Evolutionary conservation across 2,329 filamentous ascomycete genomes (phyloP).

Genomic region (Diatrype stigma): DNA sequence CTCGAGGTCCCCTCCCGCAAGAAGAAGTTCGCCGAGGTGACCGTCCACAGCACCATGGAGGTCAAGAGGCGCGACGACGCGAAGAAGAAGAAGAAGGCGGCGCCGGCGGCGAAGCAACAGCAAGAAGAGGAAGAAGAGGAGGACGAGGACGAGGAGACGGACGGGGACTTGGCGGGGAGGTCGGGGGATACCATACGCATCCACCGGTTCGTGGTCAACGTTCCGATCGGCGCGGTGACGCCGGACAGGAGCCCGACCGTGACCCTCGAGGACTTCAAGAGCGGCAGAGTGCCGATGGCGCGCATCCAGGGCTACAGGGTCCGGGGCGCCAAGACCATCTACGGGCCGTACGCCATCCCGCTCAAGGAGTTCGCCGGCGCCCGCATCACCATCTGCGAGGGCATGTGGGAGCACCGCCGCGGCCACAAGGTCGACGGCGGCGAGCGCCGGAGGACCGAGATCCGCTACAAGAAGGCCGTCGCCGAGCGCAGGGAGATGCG

Average conservation of each 20-base stretch:
- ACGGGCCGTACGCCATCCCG: conserved; percentile 68
- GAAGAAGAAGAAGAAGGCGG: no score
- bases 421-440: conserved; percentile 95
- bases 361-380: conserved; percentile 63
- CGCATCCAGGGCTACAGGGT: conserved; percentile 64
- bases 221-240: conserved; percentile 42
- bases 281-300: conserved; percentile 34
- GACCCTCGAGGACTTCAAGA: no score
- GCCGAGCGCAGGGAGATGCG: conserved; percentile 69
- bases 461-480: conserved; percentile 79
- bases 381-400: conserved; percentile 68
- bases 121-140: no score
- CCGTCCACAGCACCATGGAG: no score
- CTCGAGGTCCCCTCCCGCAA: no score
- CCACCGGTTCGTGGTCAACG: conserved; percentile 50
- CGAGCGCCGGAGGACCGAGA: conserved; percentile 82
- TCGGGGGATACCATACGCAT: conserved; percentile 40
- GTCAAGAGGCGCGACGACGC: no score
- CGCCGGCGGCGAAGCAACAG: no score
- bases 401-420: conserved; percentile 86
- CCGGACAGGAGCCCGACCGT: no score
- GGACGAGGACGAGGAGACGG: no score
- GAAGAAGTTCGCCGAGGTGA: no score
- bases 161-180: conserved; percentile 47
- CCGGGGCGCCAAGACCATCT: conserved; percentile 63